A percentile compares a stretch with the other conserved stretches of the same genome.
Conservation (phyloP, 495 filamentous ascomycete genomes). For the Neurospora tetrasperma region DNA sequence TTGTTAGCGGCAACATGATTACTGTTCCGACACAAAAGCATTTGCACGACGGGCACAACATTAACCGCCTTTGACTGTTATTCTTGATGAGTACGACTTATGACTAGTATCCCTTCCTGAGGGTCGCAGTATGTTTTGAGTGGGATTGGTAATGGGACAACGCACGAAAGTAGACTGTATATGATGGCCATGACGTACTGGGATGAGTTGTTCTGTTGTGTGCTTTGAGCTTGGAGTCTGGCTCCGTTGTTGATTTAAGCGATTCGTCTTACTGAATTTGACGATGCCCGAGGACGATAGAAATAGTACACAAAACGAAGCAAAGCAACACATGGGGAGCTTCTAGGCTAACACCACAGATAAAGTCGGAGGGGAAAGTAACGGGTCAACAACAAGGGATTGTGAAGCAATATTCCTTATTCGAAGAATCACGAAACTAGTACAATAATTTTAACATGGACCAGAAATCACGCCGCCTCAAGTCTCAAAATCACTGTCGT, state of each 20-base stretch:
- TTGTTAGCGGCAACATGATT: background rate
- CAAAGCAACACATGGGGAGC: background rate
- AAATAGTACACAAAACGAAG: background rate
- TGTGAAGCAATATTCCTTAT: background rate
- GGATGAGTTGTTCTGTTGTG: background rate
- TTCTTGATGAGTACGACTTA: background rate
- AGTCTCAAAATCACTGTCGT: background rate
- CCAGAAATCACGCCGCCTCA: background rate
- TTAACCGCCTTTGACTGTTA: background rate
- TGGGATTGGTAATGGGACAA: background rate
- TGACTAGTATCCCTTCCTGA: background rate
- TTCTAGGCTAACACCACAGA: background rate
- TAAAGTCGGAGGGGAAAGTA: background rate
- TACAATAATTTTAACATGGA: background rate
- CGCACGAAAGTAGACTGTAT: background rate
- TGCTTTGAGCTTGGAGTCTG: background rate
- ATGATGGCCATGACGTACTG: background rate
- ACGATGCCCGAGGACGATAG: background rate
- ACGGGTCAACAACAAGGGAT: background rate
- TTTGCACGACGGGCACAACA: background rate
- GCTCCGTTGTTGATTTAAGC: background rate
- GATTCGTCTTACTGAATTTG: background rate
- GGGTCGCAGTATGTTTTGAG: background rate
- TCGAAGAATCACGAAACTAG: background rate
- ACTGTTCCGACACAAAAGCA: background rate